These are phyloP conservation scores for Arabidopsis arenosa DNA, from an alignment of 345 rosid genomes.

Conservation along the genomic window DNA sequence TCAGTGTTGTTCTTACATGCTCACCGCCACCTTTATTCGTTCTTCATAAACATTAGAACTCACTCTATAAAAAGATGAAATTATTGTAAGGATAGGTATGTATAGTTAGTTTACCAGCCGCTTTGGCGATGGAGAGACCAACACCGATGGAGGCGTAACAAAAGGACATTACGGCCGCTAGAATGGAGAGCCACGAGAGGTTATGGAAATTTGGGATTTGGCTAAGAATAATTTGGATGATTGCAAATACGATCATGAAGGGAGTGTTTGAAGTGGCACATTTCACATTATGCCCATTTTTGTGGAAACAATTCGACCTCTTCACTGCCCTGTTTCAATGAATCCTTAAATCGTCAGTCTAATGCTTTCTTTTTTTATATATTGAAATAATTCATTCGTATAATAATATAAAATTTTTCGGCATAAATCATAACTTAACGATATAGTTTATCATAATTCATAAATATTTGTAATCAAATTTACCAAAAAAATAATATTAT, in stretches of 20 bases:
- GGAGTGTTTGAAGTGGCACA: conserved; percentile 66
- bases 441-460: too few relatives aligned
- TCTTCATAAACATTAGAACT: conserved; percentile 5
- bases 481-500: too few relatives aligned
- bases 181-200: conserved; percentile 85
- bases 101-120: conserved; percentile 29
- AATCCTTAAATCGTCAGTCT: background rate
- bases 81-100: background rate
- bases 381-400: background rate
- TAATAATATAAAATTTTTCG: too few relatives aligned
- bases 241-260: conserved; percentile 72
- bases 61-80: background rate
- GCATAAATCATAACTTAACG: too few relatives aligned
- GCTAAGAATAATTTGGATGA: conserved; percentile 71
- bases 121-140: conserved; percentile 78
- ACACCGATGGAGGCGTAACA: conserved; percentile 76
- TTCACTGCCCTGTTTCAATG: conserved; percentile 66
- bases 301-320: conserved; percentile 83
- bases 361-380: background rate
- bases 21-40: conserved; percentile 40
- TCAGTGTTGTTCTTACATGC: conserved; percentile 53
- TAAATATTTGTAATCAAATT: too few relatives aligned
- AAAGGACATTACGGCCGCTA: conserved; percentile 91
- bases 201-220: conserved; percentile 88
- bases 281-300: conserved; percentile 58